Base-by-base conservation (phyloP, 2,329 filamentous ascomycete species). In the Curvularia spicifera region DNA sequence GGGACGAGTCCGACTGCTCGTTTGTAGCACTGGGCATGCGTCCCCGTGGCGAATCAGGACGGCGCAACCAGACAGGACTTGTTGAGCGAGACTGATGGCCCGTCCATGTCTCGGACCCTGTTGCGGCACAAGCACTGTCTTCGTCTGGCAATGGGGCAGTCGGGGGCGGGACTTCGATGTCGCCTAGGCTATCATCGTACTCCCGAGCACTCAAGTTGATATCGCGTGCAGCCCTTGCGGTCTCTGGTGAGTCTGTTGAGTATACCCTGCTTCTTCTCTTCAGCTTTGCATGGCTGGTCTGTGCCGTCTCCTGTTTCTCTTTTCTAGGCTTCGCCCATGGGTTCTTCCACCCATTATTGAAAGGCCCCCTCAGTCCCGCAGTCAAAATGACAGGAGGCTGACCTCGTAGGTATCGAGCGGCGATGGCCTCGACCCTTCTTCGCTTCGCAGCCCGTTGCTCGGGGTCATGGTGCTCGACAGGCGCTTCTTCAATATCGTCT, bases 301-400 rank as follows among this genome's bases (percentile, higher is more conserved):
- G 40, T 29, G 39, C 31, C 1, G 28, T 29, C 7, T 44, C 31
- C 15, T 24, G 45, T 24, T 43, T 51, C 15, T 42, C 43, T 8
- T 52, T 56, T 45, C 45, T 47, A 10, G 56, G 18, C 10, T 60
- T 42, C 22, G 63, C 26, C 75, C 76, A 79, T 20, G 76, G 76
- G 48, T 78, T 78, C 48, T 67, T 66, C 75, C 75, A 78, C 35
- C 60, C 58, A 5, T 68, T 51, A 26, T 72, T 80, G 63, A 91
- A 89, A 0, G 89, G 89, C 0, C 89, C 89, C 58, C 78, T 81
- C 3, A 91, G 78, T 5, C 78, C 75, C 6, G 89, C 84, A 12
- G 89, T 89, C 3, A 87, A 71, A 2, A 93, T 79, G 24, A 83
- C 68, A 0, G 88, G 82, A 1, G 80, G 70, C 29, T 81, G 76